Percentiles rank a stretch among this genome's conserved stretches.
Evolutionary conservation across 192 early-diverging fungal species (phyloP).

Genomic region (Piromyces finnis): DNA sequence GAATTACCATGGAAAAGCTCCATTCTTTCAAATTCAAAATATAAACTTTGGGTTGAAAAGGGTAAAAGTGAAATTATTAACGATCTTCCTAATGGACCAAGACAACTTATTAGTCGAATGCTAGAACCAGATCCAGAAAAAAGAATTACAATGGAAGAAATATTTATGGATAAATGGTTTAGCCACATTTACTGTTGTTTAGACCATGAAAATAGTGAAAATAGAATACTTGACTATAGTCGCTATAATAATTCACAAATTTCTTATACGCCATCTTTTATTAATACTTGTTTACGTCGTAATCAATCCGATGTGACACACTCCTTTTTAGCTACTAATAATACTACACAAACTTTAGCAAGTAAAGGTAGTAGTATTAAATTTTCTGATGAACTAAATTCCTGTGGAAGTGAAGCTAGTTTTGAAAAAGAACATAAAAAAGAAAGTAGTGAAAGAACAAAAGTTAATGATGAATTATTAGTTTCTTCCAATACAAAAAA

Average conservation of each 20-base stretch:
- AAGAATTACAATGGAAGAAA: constrained; percentile 15
- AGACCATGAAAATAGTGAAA: neutral
- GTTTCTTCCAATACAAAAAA: neutral
- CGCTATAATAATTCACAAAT: neutral
- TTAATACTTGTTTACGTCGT: neutral
- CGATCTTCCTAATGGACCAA: constrained; percentile 1
- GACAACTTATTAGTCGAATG: constrained; percentile 30
- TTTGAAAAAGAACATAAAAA: neutral
- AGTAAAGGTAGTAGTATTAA: neutral
- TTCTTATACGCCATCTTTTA: neutral
- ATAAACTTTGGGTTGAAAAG: neutral
- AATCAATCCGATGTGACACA: neutral
- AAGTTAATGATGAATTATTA: neutral
- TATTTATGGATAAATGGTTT: neutral
- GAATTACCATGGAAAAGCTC: constrained; percentile 8
- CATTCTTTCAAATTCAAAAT: neutral
- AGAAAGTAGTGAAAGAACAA: neutral
- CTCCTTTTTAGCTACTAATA: neutral
- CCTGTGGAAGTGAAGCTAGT: neutral
- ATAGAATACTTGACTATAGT: neutral
- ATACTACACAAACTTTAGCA: neutral
- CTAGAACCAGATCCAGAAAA: constrained; percentile 34
- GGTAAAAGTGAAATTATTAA: constrained; percentile 16
- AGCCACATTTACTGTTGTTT: neutral
- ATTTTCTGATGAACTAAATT: neutral